Conservation (phyloP, 371 early-diverging fungal genomes). For the Actinomortierella wolfii region DNA sequence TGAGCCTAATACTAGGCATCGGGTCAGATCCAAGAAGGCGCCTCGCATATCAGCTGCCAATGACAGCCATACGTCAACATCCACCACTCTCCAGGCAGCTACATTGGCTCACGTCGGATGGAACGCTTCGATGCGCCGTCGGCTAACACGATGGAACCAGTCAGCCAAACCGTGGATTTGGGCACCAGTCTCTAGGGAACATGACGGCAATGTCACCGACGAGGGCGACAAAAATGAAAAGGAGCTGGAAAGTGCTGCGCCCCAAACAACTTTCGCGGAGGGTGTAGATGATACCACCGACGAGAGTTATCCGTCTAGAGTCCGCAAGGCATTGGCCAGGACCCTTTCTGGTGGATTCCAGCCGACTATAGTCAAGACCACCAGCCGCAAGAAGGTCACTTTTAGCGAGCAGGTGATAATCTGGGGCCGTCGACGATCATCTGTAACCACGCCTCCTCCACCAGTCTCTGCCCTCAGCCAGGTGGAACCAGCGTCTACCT, state of each 20-base stretch:
- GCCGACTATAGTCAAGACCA: not conserved
- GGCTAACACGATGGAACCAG: too few relatives aligned
- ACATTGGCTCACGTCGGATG: too few relatives aligned
- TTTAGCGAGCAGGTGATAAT: conserved; percentile 38
- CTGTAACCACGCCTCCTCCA: conserved; percentile 4
- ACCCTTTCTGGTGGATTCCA: conserved; percentile 16
- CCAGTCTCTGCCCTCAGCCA: not conserved
- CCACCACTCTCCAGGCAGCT: too few relatives aligned
- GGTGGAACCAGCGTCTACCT: not conserved
- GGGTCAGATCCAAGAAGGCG: too few relatives aligned
- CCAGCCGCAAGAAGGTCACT: conserved; percentile 35
- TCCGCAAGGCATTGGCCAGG: conserved; percentile 10
- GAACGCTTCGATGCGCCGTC: too few relatives aligned
- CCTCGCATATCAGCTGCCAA: too few relatives aligned
- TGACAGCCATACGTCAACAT: too few relatives aligned
- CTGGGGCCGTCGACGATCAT: conserved; percentile 33
- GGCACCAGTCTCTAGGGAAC: not conserved
- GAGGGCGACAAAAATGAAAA: not conserved
- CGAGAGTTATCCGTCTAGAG: conserved; percentile 3
- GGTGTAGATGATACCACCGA: conserved; percentile 6
- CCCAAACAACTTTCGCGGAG: not conserved
- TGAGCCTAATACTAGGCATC: too few relatives aligned
- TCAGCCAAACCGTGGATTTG: too few relatives aligned
- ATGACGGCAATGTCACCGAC: not conserved
- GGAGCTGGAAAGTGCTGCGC: not conserved